Evolutionary conservation across 2,329 filamentous ascomycete species (phyloP).

Genomic region (Chalaropsis thielavioides): DNA sequence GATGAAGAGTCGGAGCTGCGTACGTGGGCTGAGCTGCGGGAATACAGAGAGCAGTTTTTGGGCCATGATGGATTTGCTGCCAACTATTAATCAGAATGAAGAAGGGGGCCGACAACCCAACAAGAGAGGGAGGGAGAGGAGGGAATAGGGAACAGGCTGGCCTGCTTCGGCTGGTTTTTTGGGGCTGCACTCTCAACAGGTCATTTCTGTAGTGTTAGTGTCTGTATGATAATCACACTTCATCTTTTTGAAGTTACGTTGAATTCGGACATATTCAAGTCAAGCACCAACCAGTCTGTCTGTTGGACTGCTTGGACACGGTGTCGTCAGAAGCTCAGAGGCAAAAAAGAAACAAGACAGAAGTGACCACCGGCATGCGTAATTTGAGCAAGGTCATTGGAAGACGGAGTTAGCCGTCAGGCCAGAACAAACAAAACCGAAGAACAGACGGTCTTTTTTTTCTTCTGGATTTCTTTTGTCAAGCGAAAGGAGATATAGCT

Average conservation of each 20-base stretch:
- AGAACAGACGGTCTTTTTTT: not conserved
- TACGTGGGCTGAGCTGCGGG: conserved; percentile 15
- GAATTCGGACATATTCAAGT: not conserved
- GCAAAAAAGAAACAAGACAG: not conserved
- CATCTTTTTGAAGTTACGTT: not conserved
- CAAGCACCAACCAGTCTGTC: not conserved
- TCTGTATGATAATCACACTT: not conserved
- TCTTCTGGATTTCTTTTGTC: not conserved
- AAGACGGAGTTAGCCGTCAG: not conserved
- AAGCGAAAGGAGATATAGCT: not conserved
- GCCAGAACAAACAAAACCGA: not conserved
- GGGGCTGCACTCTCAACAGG: not conserved
- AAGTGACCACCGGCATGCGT: not conserved
- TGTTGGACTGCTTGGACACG: not conserved
- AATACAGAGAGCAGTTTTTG: conserved; percentile 15
- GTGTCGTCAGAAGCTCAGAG: not conserved
- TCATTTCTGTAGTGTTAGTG: not conserved
- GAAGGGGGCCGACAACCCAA: not conserved
- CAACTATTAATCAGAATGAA: conserved; percentile 10
- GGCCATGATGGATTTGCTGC: conserved; percentile 17
- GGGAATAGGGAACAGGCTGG: not conserved
- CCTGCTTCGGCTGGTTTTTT: not conserved
- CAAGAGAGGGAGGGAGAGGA: too few species aligned
- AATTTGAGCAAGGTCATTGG: not conserved
- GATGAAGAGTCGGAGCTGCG: conserved; percentile 16